A percentile compares a stretch with the other conserved stretches of the same genome.
These are phyloP conservation scores for Lentinus brumalis DNA, from an alignment of 768 basidiomycete genomes.

Conservation along the genomic window DNA sequence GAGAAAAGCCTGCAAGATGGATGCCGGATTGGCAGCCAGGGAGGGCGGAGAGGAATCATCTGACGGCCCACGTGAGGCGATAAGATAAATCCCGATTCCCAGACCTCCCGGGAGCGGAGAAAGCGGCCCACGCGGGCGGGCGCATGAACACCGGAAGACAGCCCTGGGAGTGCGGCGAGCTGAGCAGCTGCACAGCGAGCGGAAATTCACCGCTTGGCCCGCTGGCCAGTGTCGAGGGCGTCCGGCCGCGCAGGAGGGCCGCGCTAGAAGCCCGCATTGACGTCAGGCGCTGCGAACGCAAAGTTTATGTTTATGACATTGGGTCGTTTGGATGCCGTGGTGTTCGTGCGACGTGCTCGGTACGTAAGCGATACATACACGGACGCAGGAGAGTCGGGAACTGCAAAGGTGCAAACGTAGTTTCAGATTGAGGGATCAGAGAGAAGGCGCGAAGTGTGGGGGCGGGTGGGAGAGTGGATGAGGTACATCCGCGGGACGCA, in stretches of 20 bases:
- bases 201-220: not conserved
- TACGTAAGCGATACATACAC: slow-evolving; percentile 18
- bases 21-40: not conserved
- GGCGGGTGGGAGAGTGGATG: not conserved
- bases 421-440: not conserved
- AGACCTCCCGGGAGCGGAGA: not conserved
- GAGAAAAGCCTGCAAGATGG: too few species aligned
- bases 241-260: not conserved
- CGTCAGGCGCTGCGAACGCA: slow-evolving; percentile 14
- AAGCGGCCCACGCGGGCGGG: not conserved
- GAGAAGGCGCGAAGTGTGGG: slow-evolving; percentile 3
- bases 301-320: not conserved
- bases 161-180: slow-evolving; percentile 2
- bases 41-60: slow-evolving; percentile 15
- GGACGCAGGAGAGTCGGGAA: not conserved
- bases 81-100: slow-evolving; percentile 6
- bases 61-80: slow-evolving; percentile 15
- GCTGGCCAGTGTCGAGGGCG: slow-evolving; percentile 1
- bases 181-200: not conserved
- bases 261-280: slow-evolving; percentile 12
- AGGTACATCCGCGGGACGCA: slow-evolving; percentile 10
- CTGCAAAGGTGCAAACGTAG: not conserved
- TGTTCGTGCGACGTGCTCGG: slow-evolving; percentile 1
- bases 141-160: slow-evolving; percentile 16
- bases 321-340: not conserved